A percentile compares a stretch with the other conserved stretches of the same genome.
These are phyloP conservation scores for Xylaria multiplex DNA, from an alignment of 2,329 filamentous ascomycete genomes.

Conservation along the genomic window DNA sequence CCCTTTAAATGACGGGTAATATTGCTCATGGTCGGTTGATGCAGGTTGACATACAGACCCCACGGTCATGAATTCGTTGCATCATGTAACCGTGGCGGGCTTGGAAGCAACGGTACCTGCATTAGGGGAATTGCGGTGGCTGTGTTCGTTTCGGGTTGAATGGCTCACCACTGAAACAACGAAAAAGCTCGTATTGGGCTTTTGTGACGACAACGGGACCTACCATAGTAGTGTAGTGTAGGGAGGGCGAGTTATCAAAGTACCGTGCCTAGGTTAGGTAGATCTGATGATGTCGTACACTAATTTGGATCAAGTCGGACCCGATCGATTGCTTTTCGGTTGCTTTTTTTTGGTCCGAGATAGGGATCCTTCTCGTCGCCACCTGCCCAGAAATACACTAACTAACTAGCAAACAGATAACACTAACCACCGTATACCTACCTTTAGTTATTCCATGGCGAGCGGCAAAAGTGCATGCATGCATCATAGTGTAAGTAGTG, in stretches of 20 bases:
- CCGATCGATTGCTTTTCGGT: slow-evolving; percentile 6
- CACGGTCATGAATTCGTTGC: slow-evolving; percentile 11
- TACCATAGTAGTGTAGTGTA: neutral
- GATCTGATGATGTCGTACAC: neutral
- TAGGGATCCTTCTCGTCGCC: neutral
- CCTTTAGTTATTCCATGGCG: neutral
- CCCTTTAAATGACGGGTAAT: neutral
- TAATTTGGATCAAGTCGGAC: slow-evolving; percentile 3
- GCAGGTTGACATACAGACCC: slow-evolving; percentile 22
- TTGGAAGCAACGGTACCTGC: slow-evolving; percentile 43
- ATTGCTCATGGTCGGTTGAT: slow-evolving; percentile 7
- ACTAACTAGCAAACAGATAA: too few species aligned
- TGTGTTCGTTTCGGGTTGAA: slow-evolving; percentile 48
- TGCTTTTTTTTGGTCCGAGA: neutral
- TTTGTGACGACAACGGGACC: slow-evolving; percentile 23
- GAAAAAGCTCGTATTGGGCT: slow-evolving; percentile 31
- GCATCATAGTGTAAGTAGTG: too few species aligned
- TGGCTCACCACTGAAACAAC: slow-evolving; percentile 34
- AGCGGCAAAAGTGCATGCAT: slow-evolving; percentile 23
- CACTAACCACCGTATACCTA: too few species aligned
- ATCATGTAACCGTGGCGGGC: slow-evolving; percentile 20
- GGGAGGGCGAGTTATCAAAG: slow-evolving; percentile 1
- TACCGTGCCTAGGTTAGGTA: too few species aligned
- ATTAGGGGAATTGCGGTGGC: slow-evolving; percentile 45
- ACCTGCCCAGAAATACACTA: neutral